Evolutionary conservation across 1,284 basidiomycete genomes (phyloP).

Genomic region (Ceratobasidium sp.): DNA sequence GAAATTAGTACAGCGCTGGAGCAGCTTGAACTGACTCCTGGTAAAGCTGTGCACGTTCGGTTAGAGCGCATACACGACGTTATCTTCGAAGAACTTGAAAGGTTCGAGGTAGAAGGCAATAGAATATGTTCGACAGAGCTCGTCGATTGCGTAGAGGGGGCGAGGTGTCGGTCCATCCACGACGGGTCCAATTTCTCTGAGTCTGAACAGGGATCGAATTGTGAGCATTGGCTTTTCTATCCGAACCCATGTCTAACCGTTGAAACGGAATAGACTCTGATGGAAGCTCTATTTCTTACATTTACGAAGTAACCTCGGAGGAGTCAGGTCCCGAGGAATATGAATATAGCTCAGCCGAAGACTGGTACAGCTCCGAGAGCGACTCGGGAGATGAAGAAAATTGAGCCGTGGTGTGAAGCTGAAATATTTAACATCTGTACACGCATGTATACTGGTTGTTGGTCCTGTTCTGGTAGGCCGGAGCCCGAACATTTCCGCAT

Average conservation of each 20-base stretch:
- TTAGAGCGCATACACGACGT: constrained; percentile 14
- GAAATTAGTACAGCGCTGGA: background rate
- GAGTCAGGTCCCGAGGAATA: no score
- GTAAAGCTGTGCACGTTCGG: background rate
- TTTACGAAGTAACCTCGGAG: background rate
- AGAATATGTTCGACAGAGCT: background rate
- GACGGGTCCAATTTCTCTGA: background rate
- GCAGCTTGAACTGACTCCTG: background rate
- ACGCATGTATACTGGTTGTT: no score
- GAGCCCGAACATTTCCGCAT: no score
- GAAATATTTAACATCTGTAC: no score
- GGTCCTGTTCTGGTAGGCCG: no score
- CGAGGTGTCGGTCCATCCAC: background rate
- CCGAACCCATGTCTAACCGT: background rate
- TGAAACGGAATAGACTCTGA: background rate
- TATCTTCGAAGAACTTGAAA: background rate
- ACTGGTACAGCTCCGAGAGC: no score
- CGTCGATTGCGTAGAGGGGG: background rate
- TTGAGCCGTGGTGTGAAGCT: no score
- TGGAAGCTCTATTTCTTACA: background rate
- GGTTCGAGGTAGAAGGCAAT: background rate
- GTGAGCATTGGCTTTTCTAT: background rate
- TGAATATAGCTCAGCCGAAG: no score
- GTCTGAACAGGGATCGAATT: background rate
- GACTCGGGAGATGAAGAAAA: no score